These are phyloP conservation scores for Diplodia seriata DNA, from an alignment of 2,329 filamentous ascomycete species.

Conservation along the genomic window DNA sequence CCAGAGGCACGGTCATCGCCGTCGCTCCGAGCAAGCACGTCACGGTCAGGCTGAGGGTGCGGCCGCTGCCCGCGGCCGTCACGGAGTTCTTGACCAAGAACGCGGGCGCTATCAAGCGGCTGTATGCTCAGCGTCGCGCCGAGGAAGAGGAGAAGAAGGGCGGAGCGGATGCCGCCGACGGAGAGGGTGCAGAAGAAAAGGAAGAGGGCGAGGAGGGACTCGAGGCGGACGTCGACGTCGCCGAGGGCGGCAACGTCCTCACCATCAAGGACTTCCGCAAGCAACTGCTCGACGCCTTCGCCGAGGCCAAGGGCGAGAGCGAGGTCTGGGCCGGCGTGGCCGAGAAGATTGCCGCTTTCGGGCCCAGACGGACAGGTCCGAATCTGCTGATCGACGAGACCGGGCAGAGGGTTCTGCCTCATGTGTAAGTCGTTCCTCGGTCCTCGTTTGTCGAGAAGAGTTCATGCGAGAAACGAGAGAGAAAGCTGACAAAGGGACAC, in stretches of 20 bases:
- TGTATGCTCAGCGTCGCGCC: constrained; percentile 74
- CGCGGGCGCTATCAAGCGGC: constrained; percentile 74
- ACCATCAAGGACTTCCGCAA: constrained; percentile 78
- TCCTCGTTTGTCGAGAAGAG: neutral
- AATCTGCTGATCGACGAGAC: constrained; percentile 91
- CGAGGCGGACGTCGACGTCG: constrained; percentile 58
- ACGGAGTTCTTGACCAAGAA: constrained; percentile 89
- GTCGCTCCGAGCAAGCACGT: constrained; percentile 87
- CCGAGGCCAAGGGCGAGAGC: constrained; percentile 72
- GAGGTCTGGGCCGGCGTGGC: constrained; percentile 80
- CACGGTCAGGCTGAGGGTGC: constrained; percentile 75
- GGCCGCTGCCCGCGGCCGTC: constrained; percentile 77
- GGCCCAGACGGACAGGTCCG: constrained; percentile 81
- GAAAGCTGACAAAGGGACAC: neutral
- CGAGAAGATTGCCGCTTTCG: constrained; percentile 87
- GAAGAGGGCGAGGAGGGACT: constrained; percentile 53
- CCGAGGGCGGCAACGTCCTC: constrained; percentile 65
- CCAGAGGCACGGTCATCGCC: constrained; percentile 78
- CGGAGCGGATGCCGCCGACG: constrained; percentile 45
- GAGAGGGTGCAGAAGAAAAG: constrained; percentile 52
- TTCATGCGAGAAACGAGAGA: neutral
- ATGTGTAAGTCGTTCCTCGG: constrained; percentile 54
- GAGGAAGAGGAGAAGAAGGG: constrained; percentile 51
- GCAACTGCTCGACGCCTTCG: constrained; percentile 72
- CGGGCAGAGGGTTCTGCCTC: constrained; percentile 41